phyloP scores from a whole-genome alignment of 169 alveolate species.

The Amoebophrya sp. region DNA sequence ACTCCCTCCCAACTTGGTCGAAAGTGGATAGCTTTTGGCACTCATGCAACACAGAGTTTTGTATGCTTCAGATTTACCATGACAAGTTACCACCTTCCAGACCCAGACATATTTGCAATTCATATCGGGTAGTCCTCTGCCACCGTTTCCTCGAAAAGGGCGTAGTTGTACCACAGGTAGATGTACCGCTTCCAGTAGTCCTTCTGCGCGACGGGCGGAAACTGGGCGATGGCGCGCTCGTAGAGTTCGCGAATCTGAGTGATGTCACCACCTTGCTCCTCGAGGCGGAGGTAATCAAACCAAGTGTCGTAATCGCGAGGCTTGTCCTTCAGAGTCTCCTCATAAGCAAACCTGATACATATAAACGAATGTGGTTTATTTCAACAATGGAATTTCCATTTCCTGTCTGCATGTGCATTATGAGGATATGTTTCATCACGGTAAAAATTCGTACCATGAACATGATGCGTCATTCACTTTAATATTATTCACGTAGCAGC shows the following conservation, averaged over 20 bases:
- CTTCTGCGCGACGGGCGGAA: slow-evolving; percentile 84
- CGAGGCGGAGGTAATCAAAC: slow-evolving; percentile 91
- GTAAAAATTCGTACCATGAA: no score
- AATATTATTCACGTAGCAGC: no score
- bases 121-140: slow-evolving; percentile 66
- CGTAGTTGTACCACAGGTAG: slow-evolving; percentile 90
- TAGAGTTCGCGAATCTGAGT: slow-evolving; percentile 77
- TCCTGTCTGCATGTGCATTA: not conserved
- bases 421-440: not conserved
- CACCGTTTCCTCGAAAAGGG: slow-evolving; percentile 84
- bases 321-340: slow-evolving; percentile 56
- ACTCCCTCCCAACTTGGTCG: no score
- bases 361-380: not conserved
- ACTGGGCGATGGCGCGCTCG: slow-evolving; percentile 86
- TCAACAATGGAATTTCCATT: not conserved
- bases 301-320: slow-evolving; percentile 88
- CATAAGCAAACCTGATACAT: not conserved
- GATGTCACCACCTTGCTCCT: slow-evolving; percentile 70
- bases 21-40: no score
- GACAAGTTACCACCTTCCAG: no score
- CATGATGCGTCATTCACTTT: no score
- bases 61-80: no score
- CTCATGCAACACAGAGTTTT: no score
- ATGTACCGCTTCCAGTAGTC: slow-evolving; percentile 84
- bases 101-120: no score